phyloP scores from a whole-genome alignment of 805 yeast genomes.

The Zygoascus ofunaensis region DNA sequence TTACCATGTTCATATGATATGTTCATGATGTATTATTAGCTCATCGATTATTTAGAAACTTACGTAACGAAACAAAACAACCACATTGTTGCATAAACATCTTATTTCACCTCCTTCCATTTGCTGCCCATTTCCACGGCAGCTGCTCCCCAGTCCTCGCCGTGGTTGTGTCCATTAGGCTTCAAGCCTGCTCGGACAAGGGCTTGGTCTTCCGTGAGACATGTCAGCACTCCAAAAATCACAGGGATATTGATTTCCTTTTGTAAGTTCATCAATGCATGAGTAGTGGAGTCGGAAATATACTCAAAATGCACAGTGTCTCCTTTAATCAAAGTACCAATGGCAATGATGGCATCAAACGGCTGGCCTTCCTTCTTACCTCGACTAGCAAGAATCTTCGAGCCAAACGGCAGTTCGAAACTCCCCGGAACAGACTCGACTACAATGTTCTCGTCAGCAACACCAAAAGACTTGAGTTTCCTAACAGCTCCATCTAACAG shows the following conservation, averaged over 20 bases:
- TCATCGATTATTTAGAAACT: no score
- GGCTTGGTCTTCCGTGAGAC: conserved; percentile 92
- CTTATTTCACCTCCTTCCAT: conserved; percentile 7
- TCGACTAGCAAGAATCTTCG: conserved; percentile 32
- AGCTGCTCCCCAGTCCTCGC: conserved; percentile 98
- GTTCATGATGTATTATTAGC: not conserved
- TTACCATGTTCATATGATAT: no score
- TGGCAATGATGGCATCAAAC: conserved; percentile 78
- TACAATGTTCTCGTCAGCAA: conserved; percentile 62
- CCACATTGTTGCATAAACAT: no score
- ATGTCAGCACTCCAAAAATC: conserved; percentile 88
- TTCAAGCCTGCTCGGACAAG: conserved; percentile 80
- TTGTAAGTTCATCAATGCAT: conserved; percentile 76
- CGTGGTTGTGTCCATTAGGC: conserved; percentile 81
- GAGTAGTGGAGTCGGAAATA: conserved; percentile 83
- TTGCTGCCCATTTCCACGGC: conserved; percentile 84
- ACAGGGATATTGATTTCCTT: conserved; percentile 64
- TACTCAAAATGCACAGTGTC: conserved; percentile 98
- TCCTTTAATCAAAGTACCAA: conserved; percentile 93
- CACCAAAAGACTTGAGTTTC: conserved; percentile 56
- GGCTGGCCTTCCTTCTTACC: conserved; percentile 8
- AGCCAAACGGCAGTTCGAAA: conserved; percentile 83
- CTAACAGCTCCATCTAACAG: conserved; percentile 68
- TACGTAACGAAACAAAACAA: no score
- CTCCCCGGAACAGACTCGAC: conserved; percentile 91